Evolutionary conservation across 2,329 filamentous ascomycete species (phyloP), one percentile per base, ranked within the genome.

Genomic region (Ceratocystis papillata): DNA sequence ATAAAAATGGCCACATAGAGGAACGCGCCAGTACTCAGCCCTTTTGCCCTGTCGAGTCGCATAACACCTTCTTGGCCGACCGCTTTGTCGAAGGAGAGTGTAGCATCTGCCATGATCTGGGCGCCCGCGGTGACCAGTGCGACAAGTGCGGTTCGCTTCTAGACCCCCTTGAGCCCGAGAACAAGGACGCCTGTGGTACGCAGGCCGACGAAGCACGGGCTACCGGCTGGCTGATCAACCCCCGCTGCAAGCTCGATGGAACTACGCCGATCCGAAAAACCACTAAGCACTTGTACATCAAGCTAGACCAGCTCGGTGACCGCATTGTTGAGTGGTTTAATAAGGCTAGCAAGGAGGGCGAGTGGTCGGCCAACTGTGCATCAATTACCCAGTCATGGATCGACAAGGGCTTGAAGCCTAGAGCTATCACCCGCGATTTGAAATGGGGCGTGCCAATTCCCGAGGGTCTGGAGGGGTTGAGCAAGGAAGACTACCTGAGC

Each of bases 281-380:
- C 70, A 97, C 93, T 33, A 96, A 91, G 76, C 94, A 97, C 74
- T 84, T 96, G 59, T 96, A 91, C 76, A 79, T 99, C n/a, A 83
- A 85, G 64, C 80, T 99, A 7, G 90, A 97, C 75, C 88, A 88
- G 73, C 81, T 96, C 55, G 87, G 95, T 74, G 81, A 86, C 0
- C 79, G 87, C 69, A 86, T 96, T 65, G 83, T 89, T 70, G 80
- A 83, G 67, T 99, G 90, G 90, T 87, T 88, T 69, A 79, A 84
- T 67, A 82, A 87, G 71, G 83, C 88, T 17, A 89, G 86, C 73
- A 81, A 84, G 69, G 85, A 90, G 73, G 89, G 90, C 68, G 81
- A 79, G 50, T 94, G 90, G 90, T 87, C 85, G 67, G 79, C 82
- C 64, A 94, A 93, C 73, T 87, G 87, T 64, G 79, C 86, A 67